These are phyloP conservation scores for Aspergillus fructus DNA, from an alignment of 2,329 filamentous ascomycete genomes.

Conservation along the genomic window DNA sequence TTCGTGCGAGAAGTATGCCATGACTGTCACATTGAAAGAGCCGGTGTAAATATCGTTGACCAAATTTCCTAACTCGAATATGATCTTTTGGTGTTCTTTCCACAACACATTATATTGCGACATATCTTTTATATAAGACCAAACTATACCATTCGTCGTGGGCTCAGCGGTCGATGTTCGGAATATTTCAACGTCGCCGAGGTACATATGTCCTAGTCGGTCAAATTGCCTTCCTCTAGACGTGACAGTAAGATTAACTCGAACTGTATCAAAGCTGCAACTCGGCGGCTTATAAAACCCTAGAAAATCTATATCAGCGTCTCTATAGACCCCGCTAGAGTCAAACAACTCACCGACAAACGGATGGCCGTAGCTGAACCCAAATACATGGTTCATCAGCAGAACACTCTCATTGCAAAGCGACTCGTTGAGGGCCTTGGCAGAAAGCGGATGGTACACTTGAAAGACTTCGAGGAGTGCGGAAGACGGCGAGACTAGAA, in stretches of 20 bases:
- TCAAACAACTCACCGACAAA: slow-evolving; percentile 61
- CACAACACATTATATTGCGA: slow-evolving; percentile 69
- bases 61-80: slow-evolving; percentile 77
- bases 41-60: slow-evolving; percentile 71
- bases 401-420: slow-evolving; percentile 41
- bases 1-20: slow-evolving; percentile 67
- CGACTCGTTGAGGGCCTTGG: slow-evolving; percentile 40
- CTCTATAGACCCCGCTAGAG: background rate
- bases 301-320: background rate
- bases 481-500: background rate
- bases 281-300: slow-evolving; percentile 65
- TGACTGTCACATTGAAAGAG: slow-evolving; percentile 70
- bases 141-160: slow-evolving; percentile 66
- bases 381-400: slow-evolving; percentile 73
- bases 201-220: slow-evolving; percentile 71
- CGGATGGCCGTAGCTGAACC: slow-evolving; percentile 68
- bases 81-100: slow-evolving; percentile 67
- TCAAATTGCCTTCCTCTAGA: slow-evolving; percentile 74
- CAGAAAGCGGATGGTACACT: slow-evolving; percentile 63
- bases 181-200: slow-evolving; percentile 78
- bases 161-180: slow-evolving; percentile 81
- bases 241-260: slow-evolving; percentile 73
- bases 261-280: slow-evolving; percentile 71
- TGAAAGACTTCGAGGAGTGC: slow-evolving; percentile 63
- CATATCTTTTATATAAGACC: slow-evolving; percentile 78